These are phyloP conservation scores for Aspergillus versicolor DNA, from an alignment of 2,329 filamentous ascomycete species.

Conservation along the genomic window DNA sequence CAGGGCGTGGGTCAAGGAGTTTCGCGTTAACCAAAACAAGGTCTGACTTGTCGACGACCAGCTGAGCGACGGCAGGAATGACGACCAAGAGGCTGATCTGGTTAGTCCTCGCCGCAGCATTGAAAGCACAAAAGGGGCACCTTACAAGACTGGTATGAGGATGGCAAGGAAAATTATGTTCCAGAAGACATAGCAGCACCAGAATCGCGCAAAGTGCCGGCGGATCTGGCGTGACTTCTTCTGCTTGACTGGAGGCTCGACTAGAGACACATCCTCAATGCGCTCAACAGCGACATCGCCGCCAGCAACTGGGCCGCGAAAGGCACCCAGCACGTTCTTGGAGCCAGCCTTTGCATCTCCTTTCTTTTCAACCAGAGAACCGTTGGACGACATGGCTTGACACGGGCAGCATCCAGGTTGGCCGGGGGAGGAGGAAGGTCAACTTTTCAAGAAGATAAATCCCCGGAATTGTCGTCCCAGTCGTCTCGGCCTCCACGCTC, in stretches of 20 bases:
- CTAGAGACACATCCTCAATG: conserved; percentile 28
- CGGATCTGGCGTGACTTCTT: conserved; percentile 28
- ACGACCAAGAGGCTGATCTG: conserved; percentile 37
- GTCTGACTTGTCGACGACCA: conserved; percentile 36
- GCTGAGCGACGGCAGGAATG: conserved; percentile 43
- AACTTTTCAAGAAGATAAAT: background rate
- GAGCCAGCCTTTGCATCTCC: conserved; percentile 26
- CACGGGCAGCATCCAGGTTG: background rate
- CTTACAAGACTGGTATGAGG: conserved; percentile 42
- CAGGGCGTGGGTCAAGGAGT: conserved; percentile 34
- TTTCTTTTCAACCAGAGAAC: conserved; percentile 27
- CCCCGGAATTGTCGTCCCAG: background rate
- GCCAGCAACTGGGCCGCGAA: conserved; percentile 29
- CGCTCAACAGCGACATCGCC: conserved; percentile 25
- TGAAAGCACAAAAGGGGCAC: background rate
- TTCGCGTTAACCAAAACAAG: conserved; percentile 37
- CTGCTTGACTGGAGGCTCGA: conserved; percentile 17
- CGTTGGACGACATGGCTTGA: conserved; percentile 2
- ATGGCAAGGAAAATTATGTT: conserved; percentile 39
- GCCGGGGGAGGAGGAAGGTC: background rate
- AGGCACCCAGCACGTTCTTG: conserved; percentile 30
- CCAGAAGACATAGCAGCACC: conserved; percentile 37
- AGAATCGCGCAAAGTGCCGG: conserved; percentile 40
- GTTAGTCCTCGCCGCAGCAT: conserved; percentile 2
- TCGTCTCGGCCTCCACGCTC: background rate